Conservation (phyloP, 1,139 yeast species). For the Nadsonia starkeyi-henricii region DNA sequence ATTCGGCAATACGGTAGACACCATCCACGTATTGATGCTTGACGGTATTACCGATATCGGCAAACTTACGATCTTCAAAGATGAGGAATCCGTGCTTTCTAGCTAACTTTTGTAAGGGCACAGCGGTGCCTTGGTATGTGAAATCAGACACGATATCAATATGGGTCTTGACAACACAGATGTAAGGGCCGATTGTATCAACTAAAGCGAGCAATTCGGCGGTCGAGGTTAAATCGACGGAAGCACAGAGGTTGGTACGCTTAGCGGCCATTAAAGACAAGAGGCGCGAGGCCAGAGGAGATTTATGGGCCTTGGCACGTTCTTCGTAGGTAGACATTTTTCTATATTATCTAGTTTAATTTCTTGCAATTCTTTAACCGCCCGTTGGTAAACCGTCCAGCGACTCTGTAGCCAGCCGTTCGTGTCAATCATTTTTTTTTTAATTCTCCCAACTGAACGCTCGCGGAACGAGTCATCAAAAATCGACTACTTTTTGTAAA, state of each 20-base stretch:
- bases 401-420: too few relatives aligned
- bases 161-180: slow-evolving; percentile 88
- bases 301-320: slow-evolving; percentile 58
- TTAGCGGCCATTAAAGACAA: slow-evolving; percentile 64
- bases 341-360: not conserved
- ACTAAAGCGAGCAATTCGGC: slow-evolving; percentile 54
- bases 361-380: too few relatives aligned
- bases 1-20: slow-evolving; percentile 69
- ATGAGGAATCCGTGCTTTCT: slow-evolving; percentile 71
- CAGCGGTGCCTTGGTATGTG: slow-evolving; percentile 60
- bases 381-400: too few relatives aligned
- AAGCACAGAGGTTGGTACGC: slow-evolving; percentile 84
- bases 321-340: slow-evolving; percentile 36
- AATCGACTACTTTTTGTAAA: too few relatives aligned
- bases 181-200: slow-evolving; percentile 77
- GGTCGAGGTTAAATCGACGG: slow-evolving; percentile 81
- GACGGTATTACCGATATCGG: slow-evolving; percentile 98
- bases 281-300: slow-evolving; percentile 69
- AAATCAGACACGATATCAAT: slow-evolving; percentile 88
- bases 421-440: too few relatives aligned
- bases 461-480: too few relatives aligned
- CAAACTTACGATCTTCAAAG: slow-evolving; percentile 94
- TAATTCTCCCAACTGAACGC: too few relatives aligned
- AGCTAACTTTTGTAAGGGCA: slow-evolving; percentile 57
- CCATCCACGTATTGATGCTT: slow-evolving; percentile 90